Conservation (phyloP, 2,329 filamentous ascomycete genomes). For the Orbilia brochopaga region DNA sequence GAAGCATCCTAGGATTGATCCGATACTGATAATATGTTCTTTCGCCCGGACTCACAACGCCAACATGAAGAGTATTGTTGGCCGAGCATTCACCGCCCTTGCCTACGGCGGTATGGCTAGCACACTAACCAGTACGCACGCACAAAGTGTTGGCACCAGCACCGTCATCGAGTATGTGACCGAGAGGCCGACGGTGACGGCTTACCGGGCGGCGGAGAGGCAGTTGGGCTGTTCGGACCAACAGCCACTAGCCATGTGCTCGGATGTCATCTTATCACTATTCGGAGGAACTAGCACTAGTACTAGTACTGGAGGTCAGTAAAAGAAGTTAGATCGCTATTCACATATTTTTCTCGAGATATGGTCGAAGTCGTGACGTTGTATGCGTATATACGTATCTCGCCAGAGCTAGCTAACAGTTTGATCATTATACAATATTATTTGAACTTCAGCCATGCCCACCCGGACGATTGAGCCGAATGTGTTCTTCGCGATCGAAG, state of each 20-base stretch:
- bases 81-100: neutral
- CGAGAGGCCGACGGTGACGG: constrained; percentile 17
- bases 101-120: neutral
- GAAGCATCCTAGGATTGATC: too few relatives aligned
- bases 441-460: constrained; percentile 4
- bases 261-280: neutral
- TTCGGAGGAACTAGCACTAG: neutral
- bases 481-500: constrained; percentile 27
- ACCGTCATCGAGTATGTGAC: constrained; percentile 17
- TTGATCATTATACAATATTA: neutral
- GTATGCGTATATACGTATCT: neutral
- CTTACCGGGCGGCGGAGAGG: constrained; percentile 9
- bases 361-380: too few relatives aligned
- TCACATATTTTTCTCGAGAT: neutral
- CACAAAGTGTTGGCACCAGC: neutral
- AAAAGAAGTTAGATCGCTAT: neutral
- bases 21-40: neutral
- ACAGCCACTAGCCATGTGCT: neutral
- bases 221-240: too few relatives aligned
- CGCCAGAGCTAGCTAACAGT: neutral
- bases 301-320: neutral
- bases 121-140: neutral
- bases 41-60: neutral
- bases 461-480: constrained; percentile 2
- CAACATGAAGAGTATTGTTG: neutral